Evolutionary conservation across 169 alveolate genomes (phyloP), one percentile per base, ranked within the genome.

Genomic region (Cryptosporidium tyzzeri): DNA sequence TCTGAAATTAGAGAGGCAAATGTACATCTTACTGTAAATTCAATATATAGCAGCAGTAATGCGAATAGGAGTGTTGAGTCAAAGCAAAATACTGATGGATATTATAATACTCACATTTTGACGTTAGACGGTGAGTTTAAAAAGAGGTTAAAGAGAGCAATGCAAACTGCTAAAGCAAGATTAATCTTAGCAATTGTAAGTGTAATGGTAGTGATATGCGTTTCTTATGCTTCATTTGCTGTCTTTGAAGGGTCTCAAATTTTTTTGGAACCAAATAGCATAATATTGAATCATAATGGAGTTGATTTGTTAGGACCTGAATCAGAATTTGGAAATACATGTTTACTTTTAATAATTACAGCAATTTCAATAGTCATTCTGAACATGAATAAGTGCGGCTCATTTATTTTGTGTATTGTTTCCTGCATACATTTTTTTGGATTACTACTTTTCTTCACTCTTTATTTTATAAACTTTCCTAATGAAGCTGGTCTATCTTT

Each of bases 381-480:
- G 14, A 73, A 73, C 33, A 18, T 41, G 31, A 21, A 29, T 31
- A 21, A 26, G 8, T 70, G 23, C 16, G 39, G 70, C 5, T 33
- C 55, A n/a, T 16, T 55, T 3, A n/a, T 58, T 53, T 4, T 73
- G 37, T 51, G 70, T 41, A 33, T 73, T 8, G 14, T 73, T 53
- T 73, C 86, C 14, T 73, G 86, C 71, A 37, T 73, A 16, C 33
- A 73, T 73, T 73, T 73, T 73, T 73, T 59, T 53, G 86, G 71
- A 2, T 21, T 73, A 35, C 3, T 73, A n/a, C 35, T 73, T 53
- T 73, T 73, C 55, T 73, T 61, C 44, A 21, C 62, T 41, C 16
- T 45, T n/a, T 69, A 41, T 69, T 31, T 58, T 31, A 65, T 37
- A 1, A 65, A 35, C 2, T 18, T 6, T 65, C 21, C 44, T 12